These are phyloP conservation scores for Solanum virginianum DNA, from an alignment of 257 asterid species.

Conservation along the genomic window DNA sequence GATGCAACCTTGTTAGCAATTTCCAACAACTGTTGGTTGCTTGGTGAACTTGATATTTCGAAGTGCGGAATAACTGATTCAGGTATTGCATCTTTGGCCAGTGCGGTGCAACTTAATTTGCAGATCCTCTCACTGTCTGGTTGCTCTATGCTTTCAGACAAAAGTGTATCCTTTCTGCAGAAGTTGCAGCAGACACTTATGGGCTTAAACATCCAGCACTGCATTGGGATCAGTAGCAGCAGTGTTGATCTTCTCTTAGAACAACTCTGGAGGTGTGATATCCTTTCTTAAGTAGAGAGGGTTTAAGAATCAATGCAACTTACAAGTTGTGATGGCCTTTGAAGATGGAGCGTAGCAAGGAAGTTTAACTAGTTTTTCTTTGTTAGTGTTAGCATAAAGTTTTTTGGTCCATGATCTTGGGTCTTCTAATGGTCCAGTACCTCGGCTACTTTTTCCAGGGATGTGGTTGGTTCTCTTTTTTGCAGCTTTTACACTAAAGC, in stretches of 20 bases:
- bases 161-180: slow-evolving; percentile 41
- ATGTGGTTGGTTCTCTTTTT: slow-evolving; percentile 40
- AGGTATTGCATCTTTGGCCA: slow-evolving; percentile 51
- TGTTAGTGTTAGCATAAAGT: slow-evolving; percentile 16
- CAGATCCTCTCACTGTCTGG: slow-evolving; percentile 57
- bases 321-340: background rate
- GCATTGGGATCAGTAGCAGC: slow-evolving; percentile 38
- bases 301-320: background rate
- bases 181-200: slow-evolving; percentile 38
- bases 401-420: slow-evolving; percentile 30
- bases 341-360: slow-evolving; percentile 3
- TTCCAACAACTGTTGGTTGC: slow-evolving; percentile 39
- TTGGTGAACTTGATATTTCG: slow-evolving; percentile 63
- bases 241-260: slow-evolving; percentile 40
- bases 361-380: slow-evolving; percentile 4
- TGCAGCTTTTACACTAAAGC: slow-evolving; percentile 31
- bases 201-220: slow-evolving; percentile 68
- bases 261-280: slow-evolving; percentile 76
- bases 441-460: slow-evolving; percentile 40
- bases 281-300: slow-evolving; percentile 34
- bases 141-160: slow-evolving; percentile 44
- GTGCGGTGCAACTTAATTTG: slow-evolving; percentile 38
- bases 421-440: slow-evolving; percentile 23
- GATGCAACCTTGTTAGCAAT: slow-evolving; percentile 51
- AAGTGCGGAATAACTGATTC: slow-evolving; percentile 39